Percentiles rank a stretch among this genome's conserved stretches.
Conservation (phyloP, 768 basidiomycete species). For the Paxillus rubicundulus region DNA sequence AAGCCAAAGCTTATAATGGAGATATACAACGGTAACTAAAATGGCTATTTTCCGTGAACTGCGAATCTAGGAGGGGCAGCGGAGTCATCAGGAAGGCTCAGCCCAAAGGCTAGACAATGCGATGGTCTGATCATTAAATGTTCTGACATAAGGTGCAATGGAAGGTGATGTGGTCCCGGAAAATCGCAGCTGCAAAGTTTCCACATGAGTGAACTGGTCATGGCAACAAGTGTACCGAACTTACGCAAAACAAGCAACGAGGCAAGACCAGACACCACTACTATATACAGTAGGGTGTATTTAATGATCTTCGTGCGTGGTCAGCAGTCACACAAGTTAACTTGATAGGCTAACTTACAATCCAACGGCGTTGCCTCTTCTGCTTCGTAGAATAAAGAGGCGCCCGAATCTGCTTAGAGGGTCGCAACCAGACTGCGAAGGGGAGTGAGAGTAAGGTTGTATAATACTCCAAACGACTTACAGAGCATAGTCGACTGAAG, state of each 20-base stretch:
- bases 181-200: slow-evolving; percentile 61
- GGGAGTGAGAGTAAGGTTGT: slow-evolving; percentile 6
- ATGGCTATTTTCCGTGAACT: slow-evolving; percentile 19
- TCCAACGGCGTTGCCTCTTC: slow-evolving; percentile 89
- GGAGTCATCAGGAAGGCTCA: slow-evolving; percentile 3
- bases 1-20: slow-evolving; percentile 15
- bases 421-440: slow-evolving; percentile 84
- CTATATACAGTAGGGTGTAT: slow-evolving; percentile 78
- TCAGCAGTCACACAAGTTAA: slow-evolving; percentile 5
- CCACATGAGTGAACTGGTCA: slow-evolving; percentile 11
- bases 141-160: slow-evolving; percentile 82
- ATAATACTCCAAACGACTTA: slow-evolving; percentile 39
- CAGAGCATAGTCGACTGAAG: slow-evolving; percentile 93
- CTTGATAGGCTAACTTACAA: slow-evolving; percentile 45
- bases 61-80: slow-evolving; percentile 6
- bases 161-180: slow-evolving; percentile 76
- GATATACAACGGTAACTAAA: slow-evolving; percentile 27
- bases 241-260: slow-evolving; percentile 81
- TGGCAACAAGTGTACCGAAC: slow-evolving; percentile 31
- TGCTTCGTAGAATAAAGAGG: slow-evolving; percentile 94
- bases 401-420: slow-evolving; percentile 89
- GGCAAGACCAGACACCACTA: slow-evolving; percentile 73
- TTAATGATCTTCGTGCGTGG: slow-evolving; percentile 61
- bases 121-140: slow-evolving; percentile 57
- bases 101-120: slow-evolving; percentile 11